Evolutionary conservation across 2,329 filamentous ascomycete genomes (phyloP), one percentile per base, ranked within the genome.

Genomic region (Fusarium aywerte): DNA sequence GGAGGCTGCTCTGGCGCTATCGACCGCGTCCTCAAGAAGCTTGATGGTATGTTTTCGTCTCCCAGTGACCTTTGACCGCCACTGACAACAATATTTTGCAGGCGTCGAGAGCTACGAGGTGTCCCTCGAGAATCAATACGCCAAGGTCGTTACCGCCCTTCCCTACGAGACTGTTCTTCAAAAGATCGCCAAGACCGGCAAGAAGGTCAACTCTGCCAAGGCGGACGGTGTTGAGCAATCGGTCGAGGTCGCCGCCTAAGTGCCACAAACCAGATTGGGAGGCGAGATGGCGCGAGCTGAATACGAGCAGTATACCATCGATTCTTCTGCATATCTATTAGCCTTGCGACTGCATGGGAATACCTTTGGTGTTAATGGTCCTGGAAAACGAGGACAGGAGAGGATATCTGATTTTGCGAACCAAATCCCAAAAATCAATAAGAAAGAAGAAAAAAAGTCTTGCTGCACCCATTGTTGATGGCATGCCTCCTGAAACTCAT

Each of bases 1-100:
- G 89, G 92, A 77, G 96, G 96, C 79, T 99, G 96, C 89, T 97
- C 94, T 43, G 93, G 94, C 75, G 96, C 96, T 71, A 86, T 99
- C 42, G 92, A 97, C 81, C 88, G 93, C 51, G 93, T 97, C 43
- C 88, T 99, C 69, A 95, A 92, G 84, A 97, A 93, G 83, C 89
- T 97, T 4, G 91, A 96, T 20, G 93, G 94, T 97, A 77, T 69
- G 87, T 80, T 32, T 25, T 12, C 43, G 6, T 1, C 7, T 18
- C 13, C 13, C 13, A n/a, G 4, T 23, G 12, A 32, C 29, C 23
- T 5, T 21, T 38, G 31, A 36, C 32, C 40, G 29, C 62, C 35
- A 32, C 67, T 67, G 47, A 72, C 64, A 27, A 51, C 5, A 39
- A 23, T 33, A 27, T 56, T 5, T 39, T 27, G 70, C 76, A 97